phyloP scores from a whole-genome alignment of 1,284 basidiomycete species.

The Mycosarcoma mackinlayi region DNA sequence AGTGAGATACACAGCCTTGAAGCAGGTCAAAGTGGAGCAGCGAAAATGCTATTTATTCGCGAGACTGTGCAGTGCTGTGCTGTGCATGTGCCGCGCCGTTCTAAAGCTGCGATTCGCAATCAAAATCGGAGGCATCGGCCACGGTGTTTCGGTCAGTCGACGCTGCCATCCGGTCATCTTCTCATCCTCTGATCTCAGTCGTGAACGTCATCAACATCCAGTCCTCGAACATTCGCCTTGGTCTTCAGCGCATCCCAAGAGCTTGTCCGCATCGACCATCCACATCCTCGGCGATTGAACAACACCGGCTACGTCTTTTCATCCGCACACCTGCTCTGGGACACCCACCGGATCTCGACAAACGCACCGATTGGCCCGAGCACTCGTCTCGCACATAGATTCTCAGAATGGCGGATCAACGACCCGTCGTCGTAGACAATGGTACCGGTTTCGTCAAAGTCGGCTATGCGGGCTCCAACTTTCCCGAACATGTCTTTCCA shows the following conservation, averaged over 20 bases:
- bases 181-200: conserved; percentile 5
- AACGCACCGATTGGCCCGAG: background rate
- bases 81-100: conserved; percentile 6
- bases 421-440: conserved; percentile 93
- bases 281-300: background rate
- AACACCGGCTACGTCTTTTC: background rate
- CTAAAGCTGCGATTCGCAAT: too few species aligned
- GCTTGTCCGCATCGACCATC: background rate
- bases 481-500: conserved; percentile 97
- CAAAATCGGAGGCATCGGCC: conserved; percentile 3
- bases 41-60: conserved; percentile 1
- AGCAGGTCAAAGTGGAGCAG: conserved; percentile 21
- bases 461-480: conserved; percentile 87
- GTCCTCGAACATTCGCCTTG: too few species aligned
- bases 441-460: conserved; percentile 96
- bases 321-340: background rate
- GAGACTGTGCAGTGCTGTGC: conserved; percentile 1
- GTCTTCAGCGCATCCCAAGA: background rate
- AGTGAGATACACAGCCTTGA: conserved; percentile 4
- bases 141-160: background rate
- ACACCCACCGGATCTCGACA: background rate
- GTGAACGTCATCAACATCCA: conserved; percentile 1
- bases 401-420: conserved; percentile 63
- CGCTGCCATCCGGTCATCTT: conserved; percentile 1
- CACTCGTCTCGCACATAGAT: background rate